Evolutionary conservation across 108 stramenopile genomes (phyloP).

Genomic region (Phaeodactylum tricornutum): DNA sequence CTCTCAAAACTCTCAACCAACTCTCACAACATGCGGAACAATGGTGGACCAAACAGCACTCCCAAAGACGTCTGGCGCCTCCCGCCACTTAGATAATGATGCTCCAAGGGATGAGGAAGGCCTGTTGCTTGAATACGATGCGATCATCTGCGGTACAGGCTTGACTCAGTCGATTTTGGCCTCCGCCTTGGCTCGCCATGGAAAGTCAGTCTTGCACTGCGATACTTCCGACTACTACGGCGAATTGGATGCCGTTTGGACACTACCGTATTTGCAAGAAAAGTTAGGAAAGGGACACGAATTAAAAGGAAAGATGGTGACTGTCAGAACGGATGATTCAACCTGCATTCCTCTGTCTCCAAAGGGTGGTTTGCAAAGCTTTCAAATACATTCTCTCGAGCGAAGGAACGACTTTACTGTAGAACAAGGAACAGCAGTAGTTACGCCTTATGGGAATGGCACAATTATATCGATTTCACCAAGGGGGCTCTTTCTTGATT

Average conservation of each 20-base stretch:
- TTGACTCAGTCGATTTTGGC: slow-evolving; percentile 67
- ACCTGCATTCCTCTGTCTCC: slow-evolving; percentile 8
- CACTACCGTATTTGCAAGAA: slow-evolving; percentile 23
- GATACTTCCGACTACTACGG: slow-evolving; percentile 73
- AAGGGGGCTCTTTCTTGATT: too few species aligned
- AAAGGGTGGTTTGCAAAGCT: slow-evolving; percentile 3
- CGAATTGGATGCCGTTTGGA: slow-evolving; percentile 64
- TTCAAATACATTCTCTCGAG: too few species aligned
- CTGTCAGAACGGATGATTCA: too few species aligned
- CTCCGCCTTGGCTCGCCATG: slow-evolving; percentile 62
- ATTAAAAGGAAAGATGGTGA: too few species aligned
- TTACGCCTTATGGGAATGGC: slow-evolving; percentile 31
- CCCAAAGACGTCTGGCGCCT: too few species aligned
- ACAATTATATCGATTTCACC: slow-evolving; percentile 4
- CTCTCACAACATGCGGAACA: too few species aligned
- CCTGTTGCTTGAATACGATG: slow-evolving; percentile 41
- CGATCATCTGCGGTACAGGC: slow-evolving; percentile 67
- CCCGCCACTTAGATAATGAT: too few species aligned
- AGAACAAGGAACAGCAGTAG: slow-evolving; percentile 11
- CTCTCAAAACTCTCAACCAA: too few species aligned
- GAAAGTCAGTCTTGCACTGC: slow-evolving; percentile 63
- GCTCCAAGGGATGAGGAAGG: slow-evolving; percentile 4
- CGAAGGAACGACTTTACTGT: slow-evolving; percentile 15
- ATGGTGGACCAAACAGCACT: too few species aligned
- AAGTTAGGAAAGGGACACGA: slow-evolving; percentile 8